A percentile compares a stretch with the other conserved stretches of the same genome.
Evolutionary conservation across 1,139 yeast genomes (phyloP).

Genomic region (Geotrichum candidum): DNA sequence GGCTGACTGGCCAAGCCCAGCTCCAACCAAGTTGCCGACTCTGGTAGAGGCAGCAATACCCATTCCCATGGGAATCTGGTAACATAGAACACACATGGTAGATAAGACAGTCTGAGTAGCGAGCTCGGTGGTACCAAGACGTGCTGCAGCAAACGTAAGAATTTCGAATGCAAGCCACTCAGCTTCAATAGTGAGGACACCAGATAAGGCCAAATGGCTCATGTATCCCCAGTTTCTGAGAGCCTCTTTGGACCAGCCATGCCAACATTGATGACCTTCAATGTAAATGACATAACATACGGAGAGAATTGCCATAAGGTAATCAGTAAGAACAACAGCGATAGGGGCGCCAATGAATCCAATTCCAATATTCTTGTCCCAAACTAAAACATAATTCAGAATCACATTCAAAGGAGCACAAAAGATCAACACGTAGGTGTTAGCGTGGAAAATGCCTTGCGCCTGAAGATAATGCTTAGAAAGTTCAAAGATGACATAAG

Average conservation of each 20-base stretch:
- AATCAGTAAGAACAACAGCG: slow-evolving; percentile 56
- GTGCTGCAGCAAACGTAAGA: slow-evolving; percentile 61
- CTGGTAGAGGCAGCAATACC: slow-evolving; percentile 83
- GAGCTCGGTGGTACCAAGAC: slow-evolving; percentile 70
- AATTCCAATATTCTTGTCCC: slow-evolving; percentile 57
- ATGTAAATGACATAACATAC: slow-evolving; percentile 48
- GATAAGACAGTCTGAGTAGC: slow-evolving; percentile 88
- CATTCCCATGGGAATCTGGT: slow-evolving; percentile 82
- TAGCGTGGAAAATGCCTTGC: slow-evolving; percentile 89
- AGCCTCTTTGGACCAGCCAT: slow-evolving; percentile 47
- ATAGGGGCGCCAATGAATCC: slow-evolving; percentile 67
- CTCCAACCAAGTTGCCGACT: slow-evolving; percentile 82
- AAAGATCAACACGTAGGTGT: slow-evolving; percentile 67
- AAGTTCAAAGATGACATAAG: slow-evolving; percentile 75
- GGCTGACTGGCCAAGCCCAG: slow-evolving; percentile 58
- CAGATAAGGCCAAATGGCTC: slow-evolving; percentile 67
- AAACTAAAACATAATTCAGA: slow-evolving; percentile 70
- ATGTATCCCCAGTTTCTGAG: slow-evolving; percentile 54
- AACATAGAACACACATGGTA: slow-evolving; percentile 69
- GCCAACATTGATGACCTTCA: slow-evolving; percentile 71
- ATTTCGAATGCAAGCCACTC: slow-evolving; percentile 84
- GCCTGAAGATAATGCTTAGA: slow-evolving; percentile 81
- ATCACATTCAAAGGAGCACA: slow-evolving; percentile 76
- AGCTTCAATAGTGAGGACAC: slow-evolving; percentile 78
- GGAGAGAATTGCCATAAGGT: slow-evolving; percentile 53